Base-by-base conservation (phyloP, 331 rosid species). In the Pyrus hybrid region DNA sequence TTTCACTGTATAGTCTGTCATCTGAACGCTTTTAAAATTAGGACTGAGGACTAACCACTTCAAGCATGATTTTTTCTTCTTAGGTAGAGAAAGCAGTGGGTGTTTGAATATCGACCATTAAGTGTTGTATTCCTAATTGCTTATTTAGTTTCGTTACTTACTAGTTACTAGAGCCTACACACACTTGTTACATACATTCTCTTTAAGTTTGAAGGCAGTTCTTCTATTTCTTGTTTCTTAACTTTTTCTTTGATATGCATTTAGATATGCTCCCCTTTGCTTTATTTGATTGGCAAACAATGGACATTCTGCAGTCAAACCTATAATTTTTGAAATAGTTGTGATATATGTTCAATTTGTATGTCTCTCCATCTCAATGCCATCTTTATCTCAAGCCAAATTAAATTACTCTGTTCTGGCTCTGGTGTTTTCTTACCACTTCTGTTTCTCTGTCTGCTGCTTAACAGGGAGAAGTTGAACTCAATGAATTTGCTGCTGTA, bases 401-500 rank as follows among this genome's bases (percentile, higher is more conserved):
- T 9, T n/a, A 35, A 8, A 71, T 28, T 20, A 33, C 54, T 47
- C 54, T 29, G 18, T 18, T 32, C 77, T 70, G 35, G 53, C 51
- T 73, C 23, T 72, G 37, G 56, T 18, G 57, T 57, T 76, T 70
- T 28, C 66, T 85, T 71, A 63, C 57, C 35, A 28, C 18, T 60
- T 72, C 5, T 63, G 11, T 54, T 76, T 49, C 17, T 20, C 32
- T 80, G 73, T 73, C 79, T 68, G 56, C 5, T 74, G 18, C 76
- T 72, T 77, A 83, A 25, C 97, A 92, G 99, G 91, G 99, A 92
- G 75, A 95, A 86, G 90, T 71, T 95, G 87, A 95, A 95, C 85
- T 95, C 97, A 2, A 95, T 90, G 97, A 92, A 95, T 81, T 81
- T 95, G 93, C 86, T 92, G 74, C 87, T 95, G 22, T 95, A 90